phyloP scores from a whole-genome alignment of 768 basidiomycete species.

The Mrakia frigida region DNA sequence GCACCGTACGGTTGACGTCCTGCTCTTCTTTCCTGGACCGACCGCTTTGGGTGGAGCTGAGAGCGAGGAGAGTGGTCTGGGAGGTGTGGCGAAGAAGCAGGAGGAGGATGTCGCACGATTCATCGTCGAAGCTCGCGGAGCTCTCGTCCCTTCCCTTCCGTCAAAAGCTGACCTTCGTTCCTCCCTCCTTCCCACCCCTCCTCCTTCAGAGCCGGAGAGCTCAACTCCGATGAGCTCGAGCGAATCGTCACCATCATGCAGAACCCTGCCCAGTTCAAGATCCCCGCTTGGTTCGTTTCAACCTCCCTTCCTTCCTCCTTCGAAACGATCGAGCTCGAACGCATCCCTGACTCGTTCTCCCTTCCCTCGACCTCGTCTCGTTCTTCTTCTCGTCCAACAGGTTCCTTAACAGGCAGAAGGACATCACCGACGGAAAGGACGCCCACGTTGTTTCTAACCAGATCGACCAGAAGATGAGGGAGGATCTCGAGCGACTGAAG shows the following conservation, averaged over 20 bases:
- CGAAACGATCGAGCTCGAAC: not conserved
- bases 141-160: not conserved
- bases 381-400: not conserved
- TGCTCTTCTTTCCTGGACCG: not conserved
- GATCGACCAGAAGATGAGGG: conserved; percentile 67
- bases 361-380: not conserved
- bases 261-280: conserved; percentile 97
- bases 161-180: not conserved
- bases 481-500: conserved; percentile 96
- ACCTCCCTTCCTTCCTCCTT: not conserved
- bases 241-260: conserved; percentile 98
- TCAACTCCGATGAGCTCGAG: conserved; percentile 99
- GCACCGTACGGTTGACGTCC: conserved; percentile 6
- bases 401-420: conserved; percentile 98
- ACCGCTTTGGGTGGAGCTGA: not conserved
- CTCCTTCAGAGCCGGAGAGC: conserved; percentile 78
- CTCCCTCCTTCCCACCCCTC: not conserved
- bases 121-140: not conserved
- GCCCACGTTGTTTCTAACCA: conserved; percentile 53
- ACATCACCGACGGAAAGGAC: conserved; percentile 95
- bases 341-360: not conserved
- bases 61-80: not conserved
- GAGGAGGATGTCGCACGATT: not conserved
- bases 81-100: not conserved
- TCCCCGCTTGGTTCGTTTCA: conserved; percentile 26